phyloP scores from a whole-genome alignment of 2,329 filamentous ascomycete genomes.

The Zasmidium angulare region DNA sequence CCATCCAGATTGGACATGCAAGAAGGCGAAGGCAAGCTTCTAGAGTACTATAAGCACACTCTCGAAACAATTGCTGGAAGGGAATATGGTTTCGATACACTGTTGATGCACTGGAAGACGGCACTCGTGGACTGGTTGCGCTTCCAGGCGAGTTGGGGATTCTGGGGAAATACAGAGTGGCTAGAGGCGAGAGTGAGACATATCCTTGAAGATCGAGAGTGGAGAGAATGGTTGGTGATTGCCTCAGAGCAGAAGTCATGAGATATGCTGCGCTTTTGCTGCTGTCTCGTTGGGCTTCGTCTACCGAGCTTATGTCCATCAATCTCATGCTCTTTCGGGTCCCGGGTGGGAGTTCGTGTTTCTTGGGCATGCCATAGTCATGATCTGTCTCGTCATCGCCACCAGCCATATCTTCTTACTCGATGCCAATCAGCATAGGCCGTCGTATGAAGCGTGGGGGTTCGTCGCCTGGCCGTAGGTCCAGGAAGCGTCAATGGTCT shows the following conservation, averaged over 20 bases:
- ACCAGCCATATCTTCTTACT: no score
- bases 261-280: background rate
- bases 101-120: slow-evolving; percentile 64
- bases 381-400: no score
- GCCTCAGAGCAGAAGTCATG: background rate
- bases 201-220: slow-evolving; percentile 20
- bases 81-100: slow-evolving; percentile 55
- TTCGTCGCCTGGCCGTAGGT: no score
- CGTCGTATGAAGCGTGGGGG: no score
- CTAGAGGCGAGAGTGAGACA: slow-evolving; percentile 22
- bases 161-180: slow-evolving; percentile 28
- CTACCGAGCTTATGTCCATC: no score
- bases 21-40: slow-evolving; percentile 51
- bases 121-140: slow-evolving; percentile 67
- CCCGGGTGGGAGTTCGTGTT: no score
- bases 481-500: no score
- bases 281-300: no score
- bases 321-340: no score
- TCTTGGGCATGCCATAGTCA: no score
- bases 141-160: slow-evolving; percentile 39
- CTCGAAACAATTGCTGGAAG: slow-evolving; percentile 37
- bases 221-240: slow-evolving; percentile 14
- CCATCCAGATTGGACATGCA: slow-evolving; percentile 41
- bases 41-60: slow-evolving; percentile 50
- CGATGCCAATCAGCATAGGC: no score